Conservation (phyloP, 139 green algal genomes). For the Coccomyxa sp. region DNA sequence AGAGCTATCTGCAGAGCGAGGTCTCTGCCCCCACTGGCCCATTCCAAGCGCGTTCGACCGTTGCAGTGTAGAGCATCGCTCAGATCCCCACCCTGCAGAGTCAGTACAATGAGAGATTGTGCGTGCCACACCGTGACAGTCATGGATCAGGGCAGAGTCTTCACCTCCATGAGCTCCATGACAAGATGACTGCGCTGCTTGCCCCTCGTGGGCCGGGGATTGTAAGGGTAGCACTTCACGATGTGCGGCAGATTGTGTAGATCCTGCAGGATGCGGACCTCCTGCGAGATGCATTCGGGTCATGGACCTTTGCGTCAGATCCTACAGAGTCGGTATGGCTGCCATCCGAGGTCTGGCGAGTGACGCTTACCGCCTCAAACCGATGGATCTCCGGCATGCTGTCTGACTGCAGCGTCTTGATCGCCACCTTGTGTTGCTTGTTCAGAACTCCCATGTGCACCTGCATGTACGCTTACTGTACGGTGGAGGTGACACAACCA, state of each 20-base stretch:
- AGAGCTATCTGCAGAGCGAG: not conserved
- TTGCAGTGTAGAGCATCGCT: not conserved
- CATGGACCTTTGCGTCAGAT: not conserved
- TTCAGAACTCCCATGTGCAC: not conserved
- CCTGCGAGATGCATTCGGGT: not conserved
- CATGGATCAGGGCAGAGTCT: not conserved
- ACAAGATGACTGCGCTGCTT: not conserved
- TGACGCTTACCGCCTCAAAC: not conserved
- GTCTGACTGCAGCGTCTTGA: not conserved
- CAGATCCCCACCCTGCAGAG: not conserved
- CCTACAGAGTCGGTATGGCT: not conserved
- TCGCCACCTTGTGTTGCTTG: not conserved
- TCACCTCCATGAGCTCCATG: slow-evolving; percentile 1
- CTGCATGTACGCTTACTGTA: not conserved
- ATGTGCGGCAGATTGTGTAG: not conserved
- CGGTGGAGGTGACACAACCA: not conserved
- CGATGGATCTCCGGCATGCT: not conserved
- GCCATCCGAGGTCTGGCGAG: not conserved
- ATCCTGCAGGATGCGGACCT: not conserved
- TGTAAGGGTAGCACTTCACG: not conserved
- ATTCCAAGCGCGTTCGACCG: not conserved
- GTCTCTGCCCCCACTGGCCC: not conserved
- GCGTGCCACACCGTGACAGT: not conserved
- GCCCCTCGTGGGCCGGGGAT: not conserved
- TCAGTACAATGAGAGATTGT: not conserved